Evolutionary conservation across 2,329 filamentous ascomycete genomes (phyloP).

Genomic region (Calonectria pseudoreteaudii): DNA sequence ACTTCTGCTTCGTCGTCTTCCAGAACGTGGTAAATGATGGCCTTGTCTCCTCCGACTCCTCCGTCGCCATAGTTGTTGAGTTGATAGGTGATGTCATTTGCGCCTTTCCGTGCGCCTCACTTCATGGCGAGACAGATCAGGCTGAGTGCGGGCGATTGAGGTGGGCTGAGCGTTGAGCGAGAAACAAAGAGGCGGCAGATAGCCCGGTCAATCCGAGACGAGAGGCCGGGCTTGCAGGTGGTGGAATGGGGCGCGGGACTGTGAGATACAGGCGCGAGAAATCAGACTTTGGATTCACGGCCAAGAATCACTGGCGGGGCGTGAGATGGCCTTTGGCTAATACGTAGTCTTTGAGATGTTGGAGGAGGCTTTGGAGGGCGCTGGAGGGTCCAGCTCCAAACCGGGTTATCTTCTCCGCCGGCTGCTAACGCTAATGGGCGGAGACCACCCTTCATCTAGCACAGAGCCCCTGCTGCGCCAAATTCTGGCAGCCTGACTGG

Average conservation of each 20-base stretch:
- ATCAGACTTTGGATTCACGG: neutral
- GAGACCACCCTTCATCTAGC: neutral
- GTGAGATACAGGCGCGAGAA: neutral
- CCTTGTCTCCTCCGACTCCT: conserved; percentile 38
- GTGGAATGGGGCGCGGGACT: neutral
- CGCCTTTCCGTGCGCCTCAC: conserved; percentile 2
- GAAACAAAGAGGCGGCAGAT: conserved; percentile 9
- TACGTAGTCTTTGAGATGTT: conserved; percentile 1
- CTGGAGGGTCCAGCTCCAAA: conserved; percentile 8
- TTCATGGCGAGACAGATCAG: neutral
- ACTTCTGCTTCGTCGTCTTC: conserved; percentile 56
- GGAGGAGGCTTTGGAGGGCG: conserved; percentile 4
- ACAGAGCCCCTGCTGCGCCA: neutral
- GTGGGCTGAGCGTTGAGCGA: neutral
- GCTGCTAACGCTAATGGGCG: conserved; percentile 5
- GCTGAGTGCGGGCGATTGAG: neutral
- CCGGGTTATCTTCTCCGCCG: conserved; percentile 14
- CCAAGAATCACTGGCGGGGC: neutral
- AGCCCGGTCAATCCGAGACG: neutral
- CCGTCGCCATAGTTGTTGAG: conserved; percentile 28
- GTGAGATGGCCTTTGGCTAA: neutral
- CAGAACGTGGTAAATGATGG: conserved; percentile 63
- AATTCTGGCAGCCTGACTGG: neutral
- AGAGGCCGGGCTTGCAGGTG: neutral
- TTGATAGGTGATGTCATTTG: conserved; percentile 21